Percentiles rank a stretch among this genome's conserved stretches.
phyloP scores from a whole-genome alignment of 768 basidiomycete species.

The Scleroderma citrinum region DNA sequence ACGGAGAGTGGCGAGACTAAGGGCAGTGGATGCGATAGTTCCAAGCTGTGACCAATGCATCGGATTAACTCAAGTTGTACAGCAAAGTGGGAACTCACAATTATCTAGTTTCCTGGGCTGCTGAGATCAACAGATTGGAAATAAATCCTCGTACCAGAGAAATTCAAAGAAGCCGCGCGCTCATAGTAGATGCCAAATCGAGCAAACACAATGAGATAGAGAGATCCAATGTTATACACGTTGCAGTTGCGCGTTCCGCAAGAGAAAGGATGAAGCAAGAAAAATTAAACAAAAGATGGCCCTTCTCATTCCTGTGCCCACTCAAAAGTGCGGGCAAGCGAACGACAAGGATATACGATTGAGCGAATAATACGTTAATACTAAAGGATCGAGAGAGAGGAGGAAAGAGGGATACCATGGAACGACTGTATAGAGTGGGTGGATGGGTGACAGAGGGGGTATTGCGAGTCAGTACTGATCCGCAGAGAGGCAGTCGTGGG shows the following conservation, averaged over 20 bases:
- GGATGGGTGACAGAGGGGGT: not conserved
- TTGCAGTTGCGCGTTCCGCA: not conserved
- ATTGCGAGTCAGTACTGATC: not conserved
- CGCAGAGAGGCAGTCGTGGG: not conserved
- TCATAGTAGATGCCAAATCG: not conserved
- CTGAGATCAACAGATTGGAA: no score
- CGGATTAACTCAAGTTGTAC: no score
- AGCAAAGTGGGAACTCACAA: no score
- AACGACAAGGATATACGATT: not conserved
- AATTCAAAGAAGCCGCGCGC: no score
- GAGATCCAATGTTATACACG: not conserved
- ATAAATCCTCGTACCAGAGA: no score
- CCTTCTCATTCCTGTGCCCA: not conserved
- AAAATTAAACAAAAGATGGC: not conserved
- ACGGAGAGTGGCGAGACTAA: no score
- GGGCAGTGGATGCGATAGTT: no score
- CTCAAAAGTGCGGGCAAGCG: not conserved
- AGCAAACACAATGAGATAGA: not conserved
- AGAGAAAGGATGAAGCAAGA: not conserved
- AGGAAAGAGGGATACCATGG: not conserved
- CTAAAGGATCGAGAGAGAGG: not conserved
- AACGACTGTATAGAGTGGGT: not conserved
- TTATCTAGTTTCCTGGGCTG: no score
- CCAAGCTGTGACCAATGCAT: no score
- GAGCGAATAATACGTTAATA: constrained; percentile 1